These are phyloP conservation scores for Zygoascus ofunaensis DNA, from an alignment of 805 yeast genomes.

Conservation along the genomic window DNA sequence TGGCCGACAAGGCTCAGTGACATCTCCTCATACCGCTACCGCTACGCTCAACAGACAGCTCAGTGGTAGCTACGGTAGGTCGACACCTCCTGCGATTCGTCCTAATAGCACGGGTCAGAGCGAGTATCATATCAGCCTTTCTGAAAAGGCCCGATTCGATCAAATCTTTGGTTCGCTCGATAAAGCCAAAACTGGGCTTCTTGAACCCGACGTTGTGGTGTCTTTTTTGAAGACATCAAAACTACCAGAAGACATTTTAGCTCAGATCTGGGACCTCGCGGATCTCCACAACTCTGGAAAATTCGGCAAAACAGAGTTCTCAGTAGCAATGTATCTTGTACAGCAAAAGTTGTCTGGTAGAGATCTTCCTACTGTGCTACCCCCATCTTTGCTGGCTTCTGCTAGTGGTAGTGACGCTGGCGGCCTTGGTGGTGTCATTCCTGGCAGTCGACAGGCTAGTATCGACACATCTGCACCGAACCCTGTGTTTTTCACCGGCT, in stretches of 20 bases:
- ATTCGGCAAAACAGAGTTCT: constrained; percentile 73
- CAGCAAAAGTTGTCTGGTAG: constrained; percentile 74
- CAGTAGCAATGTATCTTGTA: constrained; percentile 88
- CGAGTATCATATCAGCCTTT: constrained; percentile 62
- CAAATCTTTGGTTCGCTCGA: constrained; percentile 72
- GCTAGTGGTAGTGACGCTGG: constrained; percentile 2
- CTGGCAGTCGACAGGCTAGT: constrained; percentile 5
- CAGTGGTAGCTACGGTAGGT: constrained; percentile 11
- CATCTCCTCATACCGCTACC: constrained; percentile 10
- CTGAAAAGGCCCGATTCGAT: constrained; percentile 70
- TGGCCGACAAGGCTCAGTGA: constrained; percentile 13
- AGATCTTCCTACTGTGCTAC: constrained; percentile 69
- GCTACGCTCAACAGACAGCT: constrained; percentile 12
- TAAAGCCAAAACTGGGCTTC: constrained; percentile 47
- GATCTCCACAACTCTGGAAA: constrained; percentile 81
- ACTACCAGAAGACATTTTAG: constrained; percentile 66
- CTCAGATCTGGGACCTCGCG: constrained; percentile 83
- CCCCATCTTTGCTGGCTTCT: constrained; percentile 43
- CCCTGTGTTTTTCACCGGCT: constrained; percentile 4
- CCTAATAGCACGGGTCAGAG: constrained; percentile 10
- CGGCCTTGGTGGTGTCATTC: not conserved
- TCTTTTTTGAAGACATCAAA: constrained; percentile 82
- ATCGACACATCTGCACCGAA: constrained; percentile 6
- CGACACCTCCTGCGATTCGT: constrained; percentile 8
- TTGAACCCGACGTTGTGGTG: constrained; percentile 77